Percentiles rank a stretch among this genome's conserved stretches.
Evolutionary conservation across 1,139 yeast genomes (phyloP).

Genomic region (Pichia terricola): DNA sequence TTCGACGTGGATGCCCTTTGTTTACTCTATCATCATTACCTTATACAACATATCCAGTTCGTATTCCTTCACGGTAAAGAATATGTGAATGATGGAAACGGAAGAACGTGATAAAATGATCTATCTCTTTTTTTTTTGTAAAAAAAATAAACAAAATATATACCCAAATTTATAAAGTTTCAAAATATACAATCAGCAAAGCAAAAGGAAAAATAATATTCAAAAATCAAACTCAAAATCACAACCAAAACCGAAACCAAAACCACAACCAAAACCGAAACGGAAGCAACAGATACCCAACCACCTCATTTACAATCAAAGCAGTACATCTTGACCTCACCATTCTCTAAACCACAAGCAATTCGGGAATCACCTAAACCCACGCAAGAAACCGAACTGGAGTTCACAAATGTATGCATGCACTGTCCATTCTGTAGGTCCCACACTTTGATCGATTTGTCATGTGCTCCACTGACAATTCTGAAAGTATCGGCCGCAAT

Average conservation of each 20-base stretch:
- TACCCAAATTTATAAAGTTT: no score
- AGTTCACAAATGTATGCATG: constrained; percentile 81
- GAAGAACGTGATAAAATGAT: no score
- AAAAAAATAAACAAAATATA: no score
- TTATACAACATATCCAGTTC: constrained; percentile 58
- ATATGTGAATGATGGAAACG: constrained; percentile 13
- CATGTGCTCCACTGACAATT: constrained; percentile 90
- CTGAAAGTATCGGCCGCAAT: constrained; percentile 92
- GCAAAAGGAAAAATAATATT: no score
- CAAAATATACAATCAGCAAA: no score
- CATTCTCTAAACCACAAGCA: constrained; percentile 85
- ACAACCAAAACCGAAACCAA: no score
- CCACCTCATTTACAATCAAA: no score
- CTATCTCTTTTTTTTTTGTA: neutral
- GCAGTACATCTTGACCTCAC: constrained; percentile 71
- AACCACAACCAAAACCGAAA: no score
- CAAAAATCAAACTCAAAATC: no score
- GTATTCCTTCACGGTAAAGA: constrained; percentile 42
- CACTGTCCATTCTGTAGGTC: constrained; percentile 90
- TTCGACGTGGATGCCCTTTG: constrained; percentile 91
- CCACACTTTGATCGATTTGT: constrained; percentile 85
- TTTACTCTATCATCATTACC: constrained; percentile 64
- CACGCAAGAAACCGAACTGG: constrained; percentile 74
- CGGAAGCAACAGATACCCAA: no score
- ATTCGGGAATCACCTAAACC: constrained; percentile 82